A percentile compares a stretch with the other conserved stretches of the same genome.
These are phyloP conservation scores for Pseudopithomyces chartarum DNA, from an alignment of 2,329 filamentous ascomycete species.

Conservation along the genomic window DNA sequence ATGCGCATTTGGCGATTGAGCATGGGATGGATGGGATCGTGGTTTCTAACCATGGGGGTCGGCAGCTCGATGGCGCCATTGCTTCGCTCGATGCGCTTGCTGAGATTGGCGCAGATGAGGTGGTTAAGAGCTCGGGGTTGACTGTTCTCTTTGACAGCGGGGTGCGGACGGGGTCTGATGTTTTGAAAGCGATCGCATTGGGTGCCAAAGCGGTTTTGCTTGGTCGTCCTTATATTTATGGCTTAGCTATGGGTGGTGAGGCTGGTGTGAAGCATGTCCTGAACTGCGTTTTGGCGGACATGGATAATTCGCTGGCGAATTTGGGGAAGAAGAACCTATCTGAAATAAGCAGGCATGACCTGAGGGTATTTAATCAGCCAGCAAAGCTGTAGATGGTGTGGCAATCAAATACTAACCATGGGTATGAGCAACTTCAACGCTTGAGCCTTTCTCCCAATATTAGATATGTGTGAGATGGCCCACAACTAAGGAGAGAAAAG, in stretches of 20 bases:
- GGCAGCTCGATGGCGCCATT: conserved; percentile 44
- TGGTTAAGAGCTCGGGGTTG: conserved; percentile 34
- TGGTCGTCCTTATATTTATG: conserved; percentile 44
- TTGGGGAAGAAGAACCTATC: conserved; percentile 35
- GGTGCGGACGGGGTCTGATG: conserved; percentile 42
- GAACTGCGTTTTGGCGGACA: conserved; percentile 38
- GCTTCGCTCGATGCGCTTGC: conserved; percentile 41
- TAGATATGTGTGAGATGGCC: no score
- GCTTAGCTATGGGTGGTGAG: conserved; percentile 44
- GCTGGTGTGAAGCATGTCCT: conserved; percentile 46
- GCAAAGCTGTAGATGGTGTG: conserved; percentile 30
- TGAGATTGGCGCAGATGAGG: conserved; percentile 41
- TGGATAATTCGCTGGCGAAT: conserved; percentile 40
- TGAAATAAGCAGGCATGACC: conserved; percentile 34
- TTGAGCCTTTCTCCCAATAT: no score
- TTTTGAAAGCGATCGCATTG: conserved; percentile 44
- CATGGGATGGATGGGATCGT: conserved; percentile 45
- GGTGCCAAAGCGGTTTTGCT: conserved; percentile 44
- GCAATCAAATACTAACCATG: neutral
- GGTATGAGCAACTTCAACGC: neutral
- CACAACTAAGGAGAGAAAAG: no score
- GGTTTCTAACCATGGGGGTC: conserved; percentile 45
- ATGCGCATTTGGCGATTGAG: conserved; percentile 41
- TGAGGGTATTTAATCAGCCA: conserved; percentile 30
- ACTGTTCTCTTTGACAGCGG: conserved; percentile 45